Conservation (phyloP, 2,329 filamentous ascomycete genomes). For the Paradendryphiella salina region DNA sequence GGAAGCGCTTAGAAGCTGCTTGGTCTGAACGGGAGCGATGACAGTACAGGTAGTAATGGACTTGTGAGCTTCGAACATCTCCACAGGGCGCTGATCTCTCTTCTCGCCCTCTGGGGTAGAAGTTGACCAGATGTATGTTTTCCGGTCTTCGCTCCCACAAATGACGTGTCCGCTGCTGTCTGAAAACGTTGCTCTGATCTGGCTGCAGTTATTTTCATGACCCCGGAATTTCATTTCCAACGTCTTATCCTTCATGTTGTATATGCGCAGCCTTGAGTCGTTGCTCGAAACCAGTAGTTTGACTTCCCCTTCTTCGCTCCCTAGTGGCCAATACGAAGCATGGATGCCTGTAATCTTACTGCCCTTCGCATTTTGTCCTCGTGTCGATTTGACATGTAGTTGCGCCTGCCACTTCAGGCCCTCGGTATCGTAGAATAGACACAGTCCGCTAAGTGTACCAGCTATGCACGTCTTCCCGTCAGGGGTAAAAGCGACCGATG, state of each 20-base stretch:
- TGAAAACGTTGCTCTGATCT: slow-evolving; percentile 87
- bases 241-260: slow-evolving; percentile 81
- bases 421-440: slow-evolving; percentile 90
- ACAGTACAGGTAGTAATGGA: slow-evolving; percentile 87
- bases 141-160: slow-evolving; percentile 89
- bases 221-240: slow-evolving; percentile 90
- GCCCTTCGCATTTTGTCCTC: slow-evolving; percentile 91
- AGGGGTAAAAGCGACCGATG: slow-evolving; percentile 89
- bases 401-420: slow-evolving; percentile 81
- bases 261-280: slow-evolving; percentile 87
- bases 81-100: slow-evolving; percentile 78
- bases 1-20: slow-evolving; percentile 75
- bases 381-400: slow-evolving; percentile 88
- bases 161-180: slow-evolving; percentile 86
- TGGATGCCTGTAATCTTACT: slow-evolving; percentile 97
- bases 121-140: slow-evolving; percentile 88
- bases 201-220: slow-evolving; percentile 85
- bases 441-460: slow-evolving; percentile 81
- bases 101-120: slow-evolving; percentile 62
- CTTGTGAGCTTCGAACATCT: slow-evolving; percentile 88
- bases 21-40: slow-evolving; percentile 78
- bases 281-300: slow-evolving; percentile 93
- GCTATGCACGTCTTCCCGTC: slow-evolving; percentile 90
- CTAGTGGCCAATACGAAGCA: slow-evolving; percentile 64
- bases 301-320: slow-evolving; percentile 65